A percentile compares a stretch with the other conserved stretches of the same genome.
Evolutionary conservation across 2,329 filamentous ascomycete species (phyloP).

Genomic region (Talaromyces sp.): DNA sequence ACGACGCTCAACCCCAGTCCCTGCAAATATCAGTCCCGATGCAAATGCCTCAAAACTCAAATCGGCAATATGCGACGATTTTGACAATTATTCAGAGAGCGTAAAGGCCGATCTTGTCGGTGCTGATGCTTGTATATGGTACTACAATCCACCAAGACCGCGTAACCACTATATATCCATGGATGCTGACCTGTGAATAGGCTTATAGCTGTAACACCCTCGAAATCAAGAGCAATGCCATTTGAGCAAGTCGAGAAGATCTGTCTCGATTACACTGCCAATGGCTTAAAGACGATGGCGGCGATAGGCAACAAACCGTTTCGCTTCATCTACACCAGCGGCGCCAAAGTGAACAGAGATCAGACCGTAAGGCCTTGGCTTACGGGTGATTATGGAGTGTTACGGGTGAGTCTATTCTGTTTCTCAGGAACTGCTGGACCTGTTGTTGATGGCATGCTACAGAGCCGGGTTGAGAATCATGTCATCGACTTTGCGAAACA

Average conservation of each 20-base stretch:
- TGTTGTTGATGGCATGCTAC: slow-evolving; percentile 24
- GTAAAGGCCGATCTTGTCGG: slow-evolving; percentile 32
- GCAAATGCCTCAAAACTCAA: slow-evolving; percentile 32
- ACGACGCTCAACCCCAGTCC: slow-evolving; percentile 24
- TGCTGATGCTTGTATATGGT: slow-evolving; percentile 41
- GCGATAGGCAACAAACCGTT: slow-evolving; percentile 35
- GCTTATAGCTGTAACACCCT: slow-evolving; percentile 39
- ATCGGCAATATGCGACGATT: slow-evolving; percentile 33
- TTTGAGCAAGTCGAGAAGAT: slow-evolving; percentile 43
- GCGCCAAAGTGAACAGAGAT: slow-evolving; percentile 46
- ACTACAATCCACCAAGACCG: background rate
- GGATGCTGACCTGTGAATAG: background rate
- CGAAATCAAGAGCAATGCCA: slow-evolving; percentile 30
- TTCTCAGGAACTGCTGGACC: background rate
- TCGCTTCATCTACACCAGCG: slow-evolving; percentile 54
- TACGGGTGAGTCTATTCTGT: slow-evolving; percentile 45
- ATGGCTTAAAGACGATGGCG: slow-evolving; percentile 39
- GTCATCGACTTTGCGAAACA: slow-evolving; percentile 45
- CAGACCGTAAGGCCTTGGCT: slow-evolving; percentile 42
- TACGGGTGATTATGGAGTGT: slow-evolving; percentile 41
- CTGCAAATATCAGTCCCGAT: slow-evolving; percentile 9
- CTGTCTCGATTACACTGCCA: slow-evolving; percentile 42
- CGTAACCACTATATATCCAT: background rate
- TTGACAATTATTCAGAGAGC: slow-evolving; percentile 33
- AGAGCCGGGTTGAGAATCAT: slow-evolving; percentile 51